Percentiles rank a stretch among this genome's conserved stretches.
These are phyloP conservation scores for Apiosordaria backusii DNA, from an alignment of 495 filamentous ascomycete species.

Conservation along the genomic window DNA sequence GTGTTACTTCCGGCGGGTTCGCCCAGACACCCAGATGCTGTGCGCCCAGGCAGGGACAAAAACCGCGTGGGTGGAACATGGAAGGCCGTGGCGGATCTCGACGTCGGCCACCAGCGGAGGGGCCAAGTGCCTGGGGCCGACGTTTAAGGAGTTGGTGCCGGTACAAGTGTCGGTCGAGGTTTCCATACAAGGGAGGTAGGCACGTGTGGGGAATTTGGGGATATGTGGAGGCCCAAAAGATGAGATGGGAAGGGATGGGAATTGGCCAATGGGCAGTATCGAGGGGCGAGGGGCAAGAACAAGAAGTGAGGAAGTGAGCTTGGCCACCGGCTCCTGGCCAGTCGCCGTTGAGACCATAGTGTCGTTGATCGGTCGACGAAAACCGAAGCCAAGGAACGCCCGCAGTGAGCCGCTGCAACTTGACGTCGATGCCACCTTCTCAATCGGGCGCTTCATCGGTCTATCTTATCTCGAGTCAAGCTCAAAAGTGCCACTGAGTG, in stretches of 20 bases:
- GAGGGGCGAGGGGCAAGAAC: not conserved
- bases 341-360: not conserved
- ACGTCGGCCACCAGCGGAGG: not conserved
- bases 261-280: conserved; percentile 5
- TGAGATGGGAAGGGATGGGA: not conserved
- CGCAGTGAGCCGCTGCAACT: not conserved
- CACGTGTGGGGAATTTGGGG: not conserved
- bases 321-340: not conserved
- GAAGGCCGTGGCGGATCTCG: conserved; percentile 2
- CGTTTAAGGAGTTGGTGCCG: not conserved
- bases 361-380: not conserved
- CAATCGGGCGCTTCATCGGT: not conserved
- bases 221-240: not conserved
- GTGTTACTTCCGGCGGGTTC: conserved; percentile 19
- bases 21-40: not conserved
- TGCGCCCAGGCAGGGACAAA: not conserved
- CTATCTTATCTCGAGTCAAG: not conserved
- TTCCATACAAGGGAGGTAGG: conserved; percentile 2
- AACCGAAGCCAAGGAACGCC: not conserved
- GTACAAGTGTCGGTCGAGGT: not conserved
- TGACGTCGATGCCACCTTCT: not conserved
- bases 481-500: too few relatives aligned
- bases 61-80: not conserved
- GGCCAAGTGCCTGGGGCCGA: not conserved
- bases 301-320: not conserved